These are phyloP conservation scores for Scortechinia acanthostroma DNA, from an alignment of 2,329 filamentous ascomycete species.

Conservation along the genomic window DNA sequence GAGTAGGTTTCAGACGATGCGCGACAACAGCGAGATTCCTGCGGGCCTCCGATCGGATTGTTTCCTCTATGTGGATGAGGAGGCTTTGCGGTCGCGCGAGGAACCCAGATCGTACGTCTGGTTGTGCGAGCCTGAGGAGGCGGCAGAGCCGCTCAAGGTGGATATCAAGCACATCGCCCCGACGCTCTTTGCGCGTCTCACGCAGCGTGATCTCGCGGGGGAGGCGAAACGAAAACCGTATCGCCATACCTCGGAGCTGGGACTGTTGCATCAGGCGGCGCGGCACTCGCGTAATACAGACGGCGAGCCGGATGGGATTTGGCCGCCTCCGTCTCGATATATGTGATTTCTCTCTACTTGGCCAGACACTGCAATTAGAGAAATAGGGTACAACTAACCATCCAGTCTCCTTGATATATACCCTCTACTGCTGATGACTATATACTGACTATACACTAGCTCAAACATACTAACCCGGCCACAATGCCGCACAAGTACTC, in stretches of 20 bases:
- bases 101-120: slow-evolving; percentile 7
- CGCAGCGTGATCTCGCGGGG: slow-evolving; percentile 8
- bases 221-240: slow-evolving; percentile 10
- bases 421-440: too few relatives aligned
- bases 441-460: too few relatives aligned
- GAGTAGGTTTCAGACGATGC: not conserved
- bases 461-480: too few relatives aligned
- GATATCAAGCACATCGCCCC: slow-evolving; percentile 10
- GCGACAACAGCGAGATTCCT: not conserved
- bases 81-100: slow-evolving; percentile 8
- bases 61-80: too few relatives aligned
- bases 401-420: too few relatives aligned
- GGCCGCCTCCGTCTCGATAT: slow-evolving; percentile 6
- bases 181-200: slow-evolving; percentile 8
- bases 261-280: slow-evolving; percentile 7
- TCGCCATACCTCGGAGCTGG: slow-evolving; percentile 10
- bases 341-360: not conserved
- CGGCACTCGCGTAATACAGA: slow-evolving; percentile 4
- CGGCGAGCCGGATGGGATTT: slow-evolving; percentile 6
- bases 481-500: too few relatives aligned
- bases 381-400: too few relatives aligned
- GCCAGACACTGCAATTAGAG: too few relatives aligned
- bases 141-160: slow-evolving; percentile 7
- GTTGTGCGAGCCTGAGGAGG: slow-evolving; percentile 7
- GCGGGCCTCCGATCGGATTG: not conserved